Percentiles rank a stretch among this genome's conserved stretches.
Evolutionary conservation across 805 yeast genomes (phyloP).

Genomic region (Metschnikowia koreensis): DNA sequence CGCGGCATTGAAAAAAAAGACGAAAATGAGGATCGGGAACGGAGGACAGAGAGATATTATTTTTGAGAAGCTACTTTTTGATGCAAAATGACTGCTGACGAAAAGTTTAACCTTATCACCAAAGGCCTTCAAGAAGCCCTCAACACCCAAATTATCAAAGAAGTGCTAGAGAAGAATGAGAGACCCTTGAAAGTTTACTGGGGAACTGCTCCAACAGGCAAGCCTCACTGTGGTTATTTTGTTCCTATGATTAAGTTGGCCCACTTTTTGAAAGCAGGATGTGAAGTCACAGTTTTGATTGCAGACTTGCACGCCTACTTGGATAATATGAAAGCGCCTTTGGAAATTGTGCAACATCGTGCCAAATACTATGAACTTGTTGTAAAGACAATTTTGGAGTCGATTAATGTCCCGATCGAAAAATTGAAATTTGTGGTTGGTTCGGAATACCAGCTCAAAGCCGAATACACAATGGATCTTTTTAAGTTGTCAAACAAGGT

Average conservation of each 20-base stretch:
- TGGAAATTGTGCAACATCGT: slow-evolving; percentile 85
- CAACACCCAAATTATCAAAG: slow-evolving; percentile 81
- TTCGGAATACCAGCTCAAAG: slow-evolving; percentile 78
- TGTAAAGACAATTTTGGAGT: slow-evolving; percentile 79
- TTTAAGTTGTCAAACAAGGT: slow-evolving; percentile 82
- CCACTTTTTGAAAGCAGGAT: slow-evolving; percentile 91
- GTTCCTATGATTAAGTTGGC: slow-evolving; percentile 98
- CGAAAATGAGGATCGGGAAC: neutral
- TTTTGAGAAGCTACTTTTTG: neutral
- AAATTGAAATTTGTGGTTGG: slow-evolving; percentile 82
- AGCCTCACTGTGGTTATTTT: slow-evolving; percentile 97
- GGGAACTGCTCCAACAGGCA: slow-evolving; percentile 99
- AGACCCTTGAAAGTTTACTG: slow-evolving; percentile 87
- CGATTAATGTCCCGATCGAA: slow-evolving; percentile 91
- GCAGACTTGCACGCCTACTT: slow-evolving; percentile 97
- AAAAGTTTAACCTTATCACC: slow-evolving; percentile 73
- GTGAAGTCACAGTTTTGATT: slow-evolving; percentile 84
- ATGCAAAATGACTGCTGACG: slow-evolving; percentile 48
- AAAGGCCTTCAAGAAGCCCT: slow-evolving; percentile 88
- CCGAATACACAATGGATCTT: slow-evolving; percentile 83
- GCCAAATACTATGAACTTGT: slow-evolving; percentile 84
- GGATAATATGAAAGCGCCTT: slow-evolving; percentile 97
- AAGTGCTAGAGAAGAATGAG: slow-evolving; percentile 75
- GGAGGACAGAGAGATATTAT: neutral
- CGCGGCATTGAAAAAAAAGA: neutral